Evolutionary conservation across 2,329 filamentous ascomycete species (phyloP).

Genomic region (Elsinoe australis): DNA sequence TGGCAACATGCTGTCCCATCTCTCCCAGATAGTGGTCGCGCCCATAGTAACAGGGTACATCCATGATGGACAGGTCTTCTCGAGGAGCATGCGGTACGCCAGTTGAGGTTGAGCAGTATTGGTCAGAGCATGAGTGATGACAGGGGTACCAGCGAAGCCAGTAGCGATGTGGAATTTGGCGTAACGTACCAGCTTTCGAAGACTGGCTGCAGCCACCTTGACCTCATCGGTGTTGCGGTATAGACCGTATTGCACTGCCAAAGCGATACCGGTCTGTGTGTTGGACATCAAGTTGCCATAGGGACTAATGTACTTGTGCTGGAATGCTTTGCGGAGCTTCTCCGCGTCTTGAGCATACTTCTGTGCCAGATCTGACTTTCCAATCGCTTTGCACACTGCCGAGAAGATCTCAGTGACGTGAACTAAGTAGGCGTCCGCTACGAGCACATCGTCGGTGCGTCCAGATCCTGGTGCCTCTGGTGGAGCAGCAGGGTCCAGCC

Average conservation of each 20-base stretch:
- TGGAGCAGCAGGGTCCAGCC: slow-evolving; percentile 37
- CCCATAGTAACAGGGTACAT: slow-evolving; percentile 42
- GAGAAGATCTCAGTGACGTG: slow-evolving; percentile 26
- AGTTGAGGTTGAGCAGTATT: slow-evolving; percentile 19
- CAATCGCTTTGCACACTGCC: slow-evolving; percentile 26
- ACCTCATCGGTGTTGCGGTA: slow-evolving; percentile 20
- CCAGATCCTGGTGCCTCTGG: slow-evolving; percentile 30
- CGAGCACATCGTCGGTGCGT: slow-evolving; percentile 31
- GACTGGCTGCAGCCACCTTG: slow-evolving; percentile 22
- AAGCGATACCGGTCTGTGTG: slow-evolving; percentile 29
- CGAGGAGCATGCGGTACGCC: slow-evolving; percentile 43
- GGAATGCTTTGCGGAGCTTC: slow-evolving; percentile 27
- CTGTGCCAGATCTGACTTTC: slow-evolving; percentile 21
- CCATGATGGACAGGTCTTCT: slow-evolving; percentile 42
- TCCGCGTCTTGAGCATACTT: slow-evolving; percentile 23
- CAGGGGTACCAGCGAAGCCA: slow-evolving; percentile 54
- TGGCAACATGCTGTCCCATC: slow-evolving; percentile 43
- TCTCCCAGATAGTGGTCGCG: slow-evolving; percentile 46
- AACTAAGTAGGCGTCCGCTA: slow-evolving; percentile 36
- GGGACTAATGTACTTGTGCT: slow-evolving; percentile 26
- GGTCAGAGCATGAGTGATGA: slow-evolving; percentile 20
- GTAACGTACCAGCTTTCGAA: slow-evolving; percentile 23
- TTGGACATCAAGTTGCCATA: slow-evolving; percentile 27
- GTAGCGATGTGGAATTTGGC: slow-evolving; percentile 29
- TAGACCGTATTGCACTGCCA: slow-evolving; percentile 27